phyloP scores from a whole-genome alignment of 2,329 filamentous ascomycete species.

The Lecanicillium sp. region DNA sequence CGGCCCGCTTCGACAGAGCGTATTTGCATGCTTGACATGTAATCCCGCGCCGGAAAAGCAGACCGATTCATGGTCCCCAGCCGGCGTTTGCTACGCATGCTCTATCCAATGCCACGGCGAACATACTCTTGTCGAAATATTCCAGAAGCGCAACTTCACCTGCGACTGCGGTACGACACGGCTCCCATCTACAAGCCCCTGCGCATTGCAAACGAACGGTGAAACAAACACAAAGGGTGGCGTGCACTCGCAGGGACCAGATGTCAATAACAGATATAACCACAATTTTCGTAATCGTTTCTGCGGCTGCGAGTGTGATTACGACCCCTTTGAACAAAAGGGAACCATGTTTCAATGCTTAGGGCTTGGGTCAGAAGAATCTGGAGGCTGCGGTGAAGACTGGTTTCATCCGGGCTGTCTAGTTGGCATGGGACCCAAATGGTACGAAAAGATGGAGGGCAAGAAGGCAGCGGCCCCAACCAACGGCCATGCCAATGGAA shows the following conservation, averaged over 20 bases:
- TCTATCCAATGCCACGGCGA: constrained; percentile 96
- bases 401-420: constrained; percentile 97
- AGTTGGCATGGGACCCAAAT: constrained; percentile 68
- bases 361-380: constrained; percentile 69
- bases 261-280: constrained; percentile 77
- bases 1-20: constrained; percentile 74
- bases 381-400: constrained; percentile 89
- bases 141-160: constrained; percentile 88
- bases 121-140: constrained; percentile 89
- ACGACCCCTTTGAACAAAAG: constrained; percentile 81
- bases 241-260: constrained; percentile 67
- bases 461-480: constrained; percentile 14
- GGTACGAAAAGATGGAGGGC: constrained; percentile 48
- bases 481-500: constrained; percentile 8
- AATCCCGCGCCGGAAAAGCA: constrained; percentile 64
- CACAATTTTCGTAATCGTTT: constrained; percentile 92
- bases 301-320: constrained; percentile 81
- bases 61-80: constrained; percentile 44
- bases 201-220: constrained; percentile 64
- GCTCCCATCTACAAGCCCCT: constrained; percentile 61
- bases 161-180: constrained; percentile 93
- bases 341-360: constrained; percentile 98
- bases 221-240: constrained; percentile 66
- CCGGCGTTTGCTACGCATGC: constrained; percentile 92
- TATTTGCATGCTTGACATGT: constrained; percentile 92